These are phyloP conservation scores for Cynanchum wilfordii DNA, from an alignment of 257 asterid genomes.

Conservation along the genomic window DNA sequence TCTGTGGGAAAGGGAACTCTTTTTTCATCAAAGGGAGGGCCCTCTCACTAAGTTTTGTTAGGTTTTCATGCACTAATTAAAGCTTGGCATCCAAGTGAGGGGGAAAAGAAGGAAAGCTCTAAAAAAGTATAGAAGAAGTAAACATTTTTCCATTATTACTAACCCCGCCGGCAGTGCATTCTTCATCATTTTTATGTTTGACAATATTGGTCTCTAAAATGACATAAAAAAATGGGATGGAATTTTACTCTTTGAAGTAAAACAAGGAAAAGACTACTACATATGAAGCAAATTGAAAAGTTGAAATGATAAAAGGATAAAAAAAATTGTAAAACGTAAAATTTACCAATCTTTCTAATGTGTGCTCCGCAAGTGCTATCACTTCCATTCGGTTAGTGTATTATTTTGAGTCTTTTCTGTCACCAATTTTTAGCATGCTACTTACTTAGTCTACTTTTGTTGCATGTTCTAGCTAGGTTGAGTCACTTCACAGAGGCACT, in stretches of 20 bases:
- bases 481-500: constrained; percentile 11
- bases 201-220: too few relatives aligned
- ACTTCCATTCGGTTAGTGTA: background rate
- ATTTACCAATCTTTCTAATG: too few relatives aligned
- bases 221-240: too few relatives aligned
- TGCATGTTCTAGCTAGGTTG: constrained; percentile 9
- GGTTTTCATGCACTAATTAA: constrained; percentile 4
- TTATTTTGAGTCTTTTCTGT: background rate
- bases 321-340: too few relatives aligned
- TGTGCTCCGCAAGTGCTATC: background rate
- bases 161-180: too few relatives aligned
- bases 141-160: background rate
- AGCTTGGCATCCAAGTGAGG: background rate
- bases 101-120: background rate
- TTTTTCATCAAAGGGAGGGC: background rate
- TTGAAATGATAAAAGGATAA: too few relatives aligned
- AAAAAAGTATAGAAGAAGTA: background rate
- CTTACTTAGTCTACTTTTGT: background rate
- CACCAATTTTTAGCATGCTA: too few relatives aligned
- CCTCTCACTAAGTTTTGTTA: constrained; percentile 4
- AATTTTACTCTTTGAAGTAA: too few relatives aligned
- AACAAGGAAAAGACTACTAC: too few relatives aligned
- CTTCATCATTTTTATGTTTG: too few relatives aligned
- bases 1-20: background rate
- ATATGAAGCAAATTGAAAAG: too few relatives aligned